These are phyloP conservation scores for Torulaspora gathmanii DNA, from an alignment of 805 yeast species.

Conservation along the genomic window DNA sequence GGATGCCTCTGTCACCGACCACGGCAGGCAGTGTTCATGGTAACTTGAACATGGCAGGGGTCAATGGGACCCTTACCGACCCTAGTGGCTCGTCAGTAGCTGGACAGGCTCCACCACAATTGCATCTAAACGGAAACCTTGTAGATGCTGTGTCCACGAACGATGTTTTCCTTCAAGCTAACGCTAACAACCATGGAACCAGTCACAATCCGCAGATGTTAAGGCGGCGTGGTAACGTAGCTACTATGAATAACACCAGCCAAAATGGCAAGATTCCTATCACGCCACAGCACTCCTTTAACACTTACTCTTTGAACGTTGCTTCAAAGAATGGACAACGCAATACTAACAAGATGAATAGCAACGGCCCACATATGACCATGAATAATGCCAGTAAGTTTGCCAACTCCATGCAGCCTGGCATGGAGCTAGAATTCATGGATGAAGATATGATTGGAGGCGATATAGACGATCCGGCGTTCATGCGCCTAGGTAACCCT, in stretches of 20 bases:
- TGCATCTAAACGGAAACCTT: constrained; percentile 43
- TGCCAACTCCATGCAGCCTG: constrained; percentile 13
- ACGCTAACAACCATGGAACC: constrained; percentile 1
- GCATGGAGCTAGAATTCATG: constrained; percentile 24
- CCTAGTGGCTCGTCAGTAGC: constrained; percentile 22
- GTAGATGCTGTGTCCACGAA: constrained; percentile 90
- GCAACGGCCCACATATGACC: constrained; percentile 17
- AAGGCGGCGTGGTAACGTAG: constrained; percentile 7
- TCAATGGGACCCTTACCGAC: constrained; percentile 4
- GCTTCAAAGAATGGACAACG: constrained; percentile 6
- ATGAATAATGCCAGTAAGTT: constrained; percentile 10
- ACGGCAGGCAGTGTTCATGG: constrained; percentile 7
- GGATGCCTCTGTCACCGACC: constrained; percentile 8
- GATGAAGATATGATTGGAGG: constrained; percentile 19
- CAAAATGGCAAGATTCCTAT: constrained; percentile 21
- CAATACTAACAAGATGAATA: constrained; percentile 19
- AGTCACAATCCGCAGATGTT: constrained; percentile 7
- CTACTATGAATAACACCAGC: constrained; percentile 1
- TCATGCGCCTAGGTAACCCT: constrained; percentile 14
- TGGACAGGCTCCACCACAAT: constrained; percentile 15
- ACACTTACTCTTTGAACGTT: constrained; percentile 17
- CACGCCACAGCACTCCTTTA: constrained; percentile 18
- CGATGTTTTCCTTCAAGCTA: constrained; percentile 69
- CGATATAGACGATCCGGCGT: constrained; percentile 13
- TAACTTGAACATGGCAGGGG: constrained; percentile 4